A percentile compares a stretch with the other conserved stretches of the same genome.
Evolutionary conservation across 805 yeast species (phyloP).

Genomic region (Sugiyamaella smithiae): DNA sequence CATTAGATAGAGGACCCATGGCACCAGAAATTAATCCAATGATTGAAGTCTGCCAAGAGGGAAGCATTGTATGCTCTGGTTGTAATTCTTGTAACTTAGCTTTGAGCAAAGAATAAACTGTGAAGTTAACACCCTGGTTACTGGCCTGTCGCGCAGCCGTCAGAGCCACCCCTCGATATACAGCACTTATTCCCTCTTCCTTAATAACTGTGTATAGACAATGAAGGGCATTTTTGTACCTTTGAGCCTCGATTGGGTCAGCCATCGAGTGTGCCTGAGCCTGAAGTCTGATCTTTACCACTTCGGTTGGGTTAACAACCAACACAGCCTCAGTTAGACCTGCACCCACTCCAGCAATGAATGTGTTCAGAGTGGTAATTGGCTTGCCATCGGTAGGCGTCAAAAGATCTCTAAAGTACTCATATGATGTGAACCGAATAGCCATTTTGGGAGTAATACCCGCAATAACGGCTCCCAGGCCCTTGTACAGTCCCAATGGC

Average conservation of each 20-base stretch:
- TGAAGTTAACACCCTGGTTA: conserved; percentile 97
- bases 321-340: conserved; percentile 94
- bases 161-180: conserved; percentile 91
- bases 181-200: conserved; percentile 87
- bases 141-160: conserved; percentile 98
- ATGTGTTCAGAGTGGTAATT: conserved; percentile 71
- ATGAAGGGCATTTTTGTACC: conserved; percentile 90
- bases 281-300: conserved; percentile 91
- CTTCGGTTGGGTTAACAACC: conserved; percentile 97
- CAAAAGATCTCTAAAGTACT: conserved; percentile 72
- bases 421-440: conserved; percentile 91
- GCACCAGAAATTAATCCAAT: conserved; percentile 95
- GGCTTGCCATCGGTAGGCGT: conserved; percentile 57
- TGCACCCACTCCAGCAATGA: conserved; percentile 93
- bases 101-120: conserved; percentile 85
- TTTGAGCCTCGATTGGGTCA: conserved; percentile 76
- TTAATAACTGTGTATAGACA: conserved; percentile 77
- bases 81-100: conserved; percentile 57
- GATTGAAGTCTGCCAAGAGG: conserved; percentile 90
- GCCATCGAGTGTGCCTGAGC: conserved; percentile 90
- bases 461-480: conserved; percentile 93
- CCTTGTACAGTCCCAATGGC: conserved; percentile 84
- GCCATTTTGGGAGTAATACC: conserved; percentile 99
- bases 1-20: conserved; percentile 94
- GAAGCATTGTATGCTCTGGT: conserved; percentile 59